Evolutionary conservation across 768 basidiomycete species (phyloP), one percentile per base, ranked within the genome.

Genomic region (Suillus variegatus): DNA sequence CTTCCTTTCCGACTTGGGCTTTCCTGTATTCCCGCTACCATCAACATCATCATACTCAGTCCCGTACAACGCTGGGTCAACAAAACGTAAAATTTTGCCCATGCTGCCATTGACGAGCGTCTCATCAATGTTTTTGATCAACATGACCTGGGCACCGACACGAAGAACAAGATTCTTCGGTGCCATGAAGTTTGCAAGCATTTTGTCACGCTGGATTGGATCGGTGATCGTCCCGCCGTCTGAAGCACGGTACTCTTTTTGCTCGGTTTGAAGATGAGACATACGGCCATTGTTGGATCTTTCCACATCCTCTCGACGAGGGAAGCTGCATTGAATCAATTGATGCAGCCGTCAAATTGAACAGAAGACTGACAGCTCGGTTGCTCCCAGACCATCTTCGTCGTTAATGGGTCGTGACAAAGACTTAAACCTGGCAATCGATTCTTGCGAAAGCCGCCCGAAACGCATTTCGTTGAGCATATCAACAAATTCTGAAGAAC

Each of bases 391-490:
- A 0, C 90, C 93, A 71, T 97, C 95, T 10, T 85, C 83, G 69
- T 94, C 95, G 3, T 79, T 65, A 22, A 96, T 87, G n/a, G 82
- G 76, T 41, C 95, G 82, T 2, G 86, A 83, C n/a, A 99, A 81
- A 0, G 78, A 79, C 68, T 76, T 85, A 81, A 99, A 98, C 63
- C 83, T 88, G 40, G 72, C 64, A 65, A 95, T 88, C 0, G 95
- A 95, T 25, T 80, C 78, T 3, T 72, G 66, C 1, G 88, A 84
- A 40, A 99, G 77, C 20, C 70, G 79, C 4, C 97, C 97, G 70
- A 94, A 97, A 18, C 97, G 88, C 97, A 99, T 99, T 76, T 99
- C 95, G 74, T 98, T 99, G 60, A 99, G 82, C 95, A 99, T 99
- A 75, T 93, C 84, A 60, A 99, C 86, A 73, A 99, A 98, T 61